Evolutionary conservation across 805 yeast species (phyloP).

Genomic region (Ogataea dorogensis): DNA sequence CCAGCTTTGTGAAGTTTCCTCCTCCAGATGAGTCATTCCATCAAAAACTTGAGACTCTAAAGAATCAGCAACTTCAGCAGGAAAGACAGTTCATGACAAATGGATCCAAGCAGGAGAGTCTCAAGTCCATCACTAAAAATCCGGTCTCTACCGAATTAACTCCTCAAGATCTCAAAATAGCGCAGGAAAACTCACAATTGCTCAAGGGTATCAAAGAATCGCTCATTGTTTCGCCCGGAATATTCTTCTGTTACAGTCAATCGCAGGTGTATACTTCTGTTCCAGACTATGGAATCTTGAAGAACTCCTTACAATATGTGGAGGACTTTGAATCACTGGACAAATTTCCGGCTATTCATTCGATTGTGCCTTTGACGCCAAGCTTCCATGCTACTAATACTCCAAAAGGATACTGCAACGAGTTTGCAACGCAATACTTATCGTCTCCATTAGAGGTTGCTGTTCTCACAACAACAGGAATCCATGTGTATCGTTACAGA

Average conservation of each 20-base stretch:
- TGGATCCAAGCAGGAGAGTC: slow-evolving; percentile 9
- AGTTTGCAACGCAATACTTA: slow-evolving; percentile 82
- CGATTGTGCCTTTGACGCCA: slow-evolving; percentile 68
- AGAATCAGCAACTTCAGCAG: slow-evolving; percentile 39
- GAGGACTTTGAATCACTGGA: slow-evolving; percentile 81
- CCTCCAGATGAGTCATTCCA: slow-evolving; percentile 37
- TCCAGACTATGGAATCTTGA: slow-evolving; percentile 82
- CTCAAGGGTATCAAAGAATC: slow-evolving; percentile 57
- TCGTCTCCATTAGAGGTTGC: slow-evolving; percentile 69
- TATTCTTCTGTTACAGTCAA: slow-evolving; percentile 63
- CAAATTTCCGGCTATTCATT: slow-evolving; percentile 56
- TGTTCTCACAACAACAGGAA: slow-evolving; percentile 74
- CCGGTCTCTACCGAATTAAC: slow-evolving; percentile 30
- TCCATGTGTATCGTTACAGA: slow-evolving; percentile 71
- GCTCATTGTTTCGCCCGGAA: slow-evolving; percentile 78
- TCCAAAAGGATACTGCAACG: slow-evolving; percentile 83
- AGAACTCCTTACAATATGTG: slow-evolving; percentile 64
- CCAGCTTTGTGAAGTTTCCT: slow-evolving; percentile 45
- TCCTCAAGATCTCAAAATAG: slow-evolving; percentile 42
- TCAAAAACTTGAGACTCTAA: slow-evolving; percentile 33
- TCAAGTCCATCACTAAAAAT: slow-evolving; percentile 27
- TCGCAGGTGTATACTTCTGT: slow-evolving; percentile 63
- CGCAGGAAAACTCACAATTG: slow-evolving; percentile 55
- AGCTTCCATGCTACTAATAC: slow-evolving; percentile 67
- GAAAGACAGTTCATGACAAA: slow-evolving; percentile 29